Conservation (phyloP, 495 filamentous ascomycete species). For the Penicillium cataractarum region DNA sequence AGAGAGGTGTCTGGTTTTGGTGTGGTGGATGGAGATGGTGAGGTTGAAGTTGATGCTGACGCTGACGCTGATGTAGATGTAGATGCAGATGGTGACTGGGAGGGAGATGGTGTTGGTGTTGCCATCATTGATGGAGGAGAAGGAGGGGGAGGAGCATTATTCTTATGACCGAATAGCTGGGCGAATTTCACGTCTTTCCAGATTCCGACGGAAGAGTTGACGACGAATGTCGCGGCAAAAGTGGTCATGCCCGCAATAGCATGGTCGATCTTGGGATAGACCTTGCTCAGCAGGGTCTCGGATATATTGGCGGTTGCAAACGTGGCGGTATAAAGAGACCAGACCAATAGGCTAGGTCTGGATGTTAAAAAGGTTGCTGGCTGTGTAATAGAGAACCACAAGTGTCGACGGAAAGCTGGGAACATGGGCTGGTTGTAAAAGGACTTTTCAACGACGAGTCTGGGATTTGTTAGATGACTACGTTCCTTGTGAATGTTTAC, state of each 20-base stretch:
- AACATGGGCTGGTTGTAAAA: conserved; percentile 71
- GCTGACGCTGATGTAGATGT: conserved; percentile 33
- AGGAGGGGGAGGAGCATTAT: conserved; percentile 20
- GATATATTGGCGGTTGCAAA: conserved; percentile 84
- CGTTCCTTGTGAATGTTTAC: not conserved
- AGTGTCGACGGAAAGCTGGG: conserved; percentile 62
- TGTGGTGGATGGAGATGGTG: conserved; percentile 46
- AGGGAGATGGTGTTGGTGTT: conserved; percentile 20
- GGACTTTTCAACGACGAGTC: conserved; percentile 80
- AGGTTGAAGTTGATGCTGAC: conserved; percentile 28
- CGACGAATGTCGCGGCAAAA: conserved; percentile 41
- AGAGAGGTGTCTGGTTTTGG: conserved; percentile 22
- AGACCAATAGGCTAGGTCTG: conserved; percentile 78
- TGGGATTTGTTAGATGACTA: conserved; percentile 14
- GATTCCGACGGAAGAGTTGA: conserved; percentile 46
- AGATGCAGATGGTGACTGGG: conserved; percentile 18
- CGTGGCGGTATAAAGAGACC: conserved; percentile 82
- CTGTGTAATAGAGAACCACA: conserved; percentile 62
- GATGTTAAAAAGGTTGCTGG: conserved; percentile 73
- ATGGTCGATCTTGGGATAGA: conserved; percentile 53
- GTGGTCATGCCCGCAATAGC: conserved; percentile 48
- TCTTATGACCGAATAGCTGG: conserved; percentile 44
- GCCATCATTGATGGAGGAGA: conserved; percentile 50
- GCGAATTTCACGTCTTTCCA: conserved; percentile 54
- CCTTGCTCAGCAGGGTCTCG: conserved; percentile 39